These are phyloP conservation scores for Amyloporia xantha DNA, from an alignment of 768 basidiomycete species.

Conservation along the genomic window DNA sequence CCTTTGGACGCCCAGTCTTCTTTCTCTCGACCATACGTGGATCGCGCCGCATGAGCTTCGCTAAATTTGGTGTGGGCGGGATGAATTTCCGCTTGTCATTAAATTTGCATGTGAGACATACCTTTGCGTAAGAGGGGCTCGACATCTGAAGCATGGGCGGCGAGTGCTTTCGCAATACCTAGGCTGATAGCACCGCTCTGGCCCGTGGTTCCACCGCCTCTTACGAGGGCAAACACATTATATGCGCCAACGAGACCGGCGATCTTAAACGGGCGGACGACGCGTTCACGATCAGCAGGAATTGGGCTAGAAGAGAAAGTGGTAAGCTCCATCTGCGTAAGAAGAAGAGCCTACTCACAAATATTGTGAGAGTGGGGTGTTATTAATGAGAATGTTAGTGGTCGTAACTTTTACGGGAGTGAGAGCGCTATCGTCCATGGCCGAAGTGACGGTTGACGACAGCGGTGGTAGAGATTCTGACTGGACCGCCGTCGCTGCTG, in stretches of 20 bases:
- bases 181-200: conserved; percentile 85
- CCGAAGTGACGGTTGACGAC: not conserved
- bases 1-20: conserved; percentile 90
- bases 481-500: not conserved
- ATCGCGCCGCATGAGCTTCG: conserved; percentile 82
- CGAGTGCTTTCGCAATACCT: conserved; percentile 70
- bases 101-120: conserved; percentile 27
- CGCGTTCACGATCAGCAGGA: conserved; percentile 69
- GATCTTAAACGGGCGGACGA: conserved; percentile 79
- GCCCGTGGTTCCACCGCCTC: conserved; percentile 87
- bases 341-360: conserved; percentile 37
- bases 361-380: conserved; percentile 69
- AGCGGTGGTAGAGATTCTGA: not conserved
- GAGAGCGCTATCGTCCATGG: not conserved
- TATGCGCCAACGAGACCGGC: conserved; percentile 81
- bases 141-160: conserved; percentile 62
- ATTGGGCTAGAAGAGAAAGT: conserved; percentile 27
- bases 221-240: conserved; percentile 53
- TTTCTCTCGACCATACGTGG: conserved; percentile 98
- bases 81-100: no score
- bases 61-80: conserved; percentile 38
- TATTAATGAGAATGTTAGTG: conserved; percentile 79
- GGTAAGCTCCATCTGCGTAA: not conserved
- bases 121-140: conserved; percentile 66
- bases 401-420: conserved; percentile 35